Percentiles rank a stretch among this genome's conserved stretches.
phyloP scores from a whole-genome alignment of 169 alveolate genomes.

The Neospora caninum region DNA sequence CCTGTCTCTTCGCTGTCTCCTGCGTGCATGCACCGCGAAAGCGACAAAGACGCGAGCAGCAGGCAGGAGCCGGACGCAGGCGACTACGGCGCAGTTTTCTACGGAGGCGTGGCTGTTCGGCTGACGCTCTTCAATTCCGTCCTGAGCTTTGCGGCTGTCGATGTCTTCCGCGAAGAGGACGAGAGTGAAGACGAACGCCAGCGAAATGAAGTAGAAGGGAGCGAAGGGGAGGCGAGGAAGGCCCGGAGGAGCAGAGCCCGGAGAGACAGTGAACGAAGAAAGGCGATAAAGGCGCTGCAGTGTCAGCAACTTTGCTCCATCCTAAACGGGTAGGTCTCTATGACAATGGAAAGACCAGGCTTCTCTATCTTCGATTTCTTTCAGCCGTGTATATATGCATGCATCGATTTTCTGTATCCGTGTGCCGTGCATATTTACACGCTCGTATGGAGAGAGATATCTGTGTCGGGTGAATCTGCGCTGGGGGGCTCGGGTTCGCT shows the following conservation, averaged over 20 bases:
- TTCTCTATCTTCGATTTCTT: background rate
- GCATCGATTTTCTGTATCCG: too few relatives aligned
- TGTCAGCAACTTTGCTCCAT: slow-evolving; percentile 23
- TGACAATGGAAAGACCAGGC: background rate
- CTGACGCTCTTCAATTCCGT: background rate
- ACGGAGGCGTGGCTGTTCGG: slow-evolving; percentile 18
- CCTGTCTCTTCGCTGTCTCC: background rate
- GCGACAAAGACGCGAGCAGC: background rate
- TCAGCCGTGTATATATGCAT: too few relatives aligned
- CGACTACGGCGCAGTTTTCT: too few relatives aligned
- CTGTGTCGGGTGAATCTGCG: too few relatives aligned
- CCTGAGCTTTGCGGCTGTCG: background rate
- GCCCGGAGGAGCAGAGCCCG: background rate
- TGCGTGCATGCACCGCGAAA: background rate
- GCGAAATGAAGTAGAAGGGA: background rate
- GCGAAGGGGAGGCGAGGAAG: background rate
- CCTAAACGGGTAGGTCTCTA: background rate
- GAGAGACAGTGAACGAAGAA: background rate
- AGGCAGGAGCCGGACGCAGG: background rate
- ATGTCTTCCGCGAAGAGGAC: background rate
- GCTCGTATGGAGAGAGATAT: too few relatives aligned
- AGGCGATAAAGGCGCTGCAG: background rate
- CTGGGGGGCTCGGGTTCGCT: too few relatives aligned
- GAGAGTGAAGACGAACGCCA: background rate
- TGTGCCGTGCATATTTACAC: too few relatives aligned